A percentile compares a stretch with the other conserved stretches of the same genome.
phyloP scores from a whole-genome alignment of 352 stramenopile genomes.

The Globisporangium canariense region DNA sequence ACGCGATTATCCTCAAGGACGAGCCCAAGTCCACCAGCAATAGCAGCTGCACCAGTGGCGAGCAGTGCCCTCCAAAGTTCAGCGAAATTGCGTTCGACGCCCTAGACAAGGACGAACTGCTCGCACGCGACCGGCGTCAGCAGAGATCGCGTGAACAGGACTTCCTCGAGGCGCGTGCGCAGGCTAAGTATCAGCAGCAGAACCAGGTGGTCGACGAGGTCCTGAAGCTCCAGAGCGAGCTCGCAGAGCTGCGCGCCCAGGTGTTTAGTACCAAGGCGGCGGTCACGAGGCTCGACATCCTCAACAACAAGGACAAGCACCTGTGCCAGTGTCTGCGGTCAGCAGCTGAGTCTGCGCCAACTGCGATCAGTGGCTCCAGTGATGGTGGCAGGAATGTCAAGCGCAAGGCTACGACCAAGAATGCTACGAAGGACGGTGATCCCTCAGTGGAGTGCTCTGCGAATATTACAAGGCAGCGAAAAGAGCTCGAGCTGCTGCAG shows the following conservation, averaged over 20 bases:
- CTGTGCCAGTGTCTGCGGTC: constrained; percentile 42
- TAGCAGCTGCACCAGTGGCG: neutral
- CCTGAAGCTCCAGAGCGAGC: constrained; percentile 40
- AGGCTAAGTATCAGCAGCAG: constrained; percentile 59
- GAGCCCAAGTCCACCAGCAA: neutral
- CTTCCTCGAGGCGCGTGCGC: constrained; percentile 51
- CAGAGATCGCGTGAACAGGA: constrained; percentile 49
- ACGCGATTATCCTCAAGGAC: constrained; percentile 27
- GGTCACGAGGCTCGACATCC: constrained; percentile 37
- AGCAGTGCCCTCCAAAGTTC: constrained; percentile 5
- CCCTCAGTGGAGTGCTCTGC: constrained; percentile 2
- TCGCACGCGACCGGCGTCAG: constrained; percentile 39
- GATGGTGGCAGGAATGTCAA: neutral
- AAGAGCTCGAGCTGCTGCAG: constrained; percentile 41
- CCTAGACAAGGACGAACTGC: constrained; percentile 45
- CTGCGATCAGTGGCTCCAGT: neutral
- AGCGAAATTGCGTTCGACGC: constrained; percentile 17
- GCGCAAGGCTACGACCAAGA: constrained; percentile 7
- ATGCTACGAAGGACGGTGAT: constrained; percentile 1
- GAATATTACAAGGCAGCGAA: constrained; percentile 22
- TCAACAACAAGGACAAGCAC: constrained; percentile 61
- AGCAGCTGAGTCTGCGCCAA: neutral
- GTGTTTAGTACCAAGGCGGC: constrained; percentile 35
- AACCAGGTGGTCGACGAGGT: constrained; percentile 50
- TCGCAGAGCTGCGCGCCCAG: constrained; percentile 35